Conservation (phyloP, 768 basidiomycete species). For the Gyrodon lividus region DNA sequence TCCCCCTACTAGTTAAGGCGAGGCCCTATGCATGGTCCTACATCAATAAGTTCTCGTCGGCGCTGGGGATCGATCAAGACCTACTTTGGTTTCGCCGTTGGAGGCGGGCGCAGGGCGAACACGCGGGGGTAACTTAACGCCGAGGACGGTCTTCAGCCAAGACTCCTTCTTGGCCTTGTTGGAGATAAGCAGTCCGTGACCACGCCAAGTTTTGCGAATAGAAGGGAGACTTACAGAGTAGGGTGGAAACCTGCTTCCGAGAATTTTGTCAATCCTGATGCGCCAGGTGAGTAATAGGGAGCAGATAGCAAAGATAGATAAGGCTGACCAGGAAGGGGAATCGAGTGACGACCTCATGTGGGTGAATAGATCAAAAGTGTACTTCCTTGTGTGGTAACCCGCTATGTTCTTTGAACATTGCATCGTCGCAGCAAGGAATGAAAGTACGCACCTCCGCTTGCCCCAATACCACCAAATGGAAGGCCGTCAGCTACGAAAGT, state of each 20-base stretch:
- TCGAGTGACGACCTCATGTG: constrained; percentile 60
- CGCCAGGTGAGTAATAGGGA: background rate
- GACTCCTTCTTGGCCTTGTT: constrained; percentile 26
- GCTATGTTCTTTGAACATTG: constrained; percentile 35
- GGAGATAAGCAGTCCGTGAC: background rate
- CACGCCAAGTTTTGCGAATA: background rate
- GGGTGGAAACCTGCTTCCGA: constrained; percentile 31
- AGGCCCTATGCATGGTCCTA: constrained; percentile 5
- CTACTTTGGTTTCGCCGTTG: constrained; percentile 16
- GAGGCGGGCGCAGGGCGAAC: constrained; percentile 4
- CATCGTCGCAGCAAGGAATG: background rate
- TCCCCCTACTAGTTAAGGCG: background rate
- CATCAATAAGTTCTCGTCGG: constrained; percentile 13
- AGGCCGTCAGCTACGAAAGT: constrained; percentile 49
- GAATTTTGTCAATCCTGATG: constrained; percentile 23
- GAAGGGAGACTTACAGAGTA: constrained; percentile 20
- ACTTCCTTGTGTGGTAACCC: constrained; percentile 73
- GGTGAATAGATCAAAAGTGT: constrained; percentile 74
- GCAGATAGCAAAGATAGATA: too few species aligned
- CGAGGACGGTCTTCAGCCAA: constrained; percentile 16
- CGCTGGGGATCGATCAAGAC: background rate
- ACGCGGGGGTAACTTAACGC: constrained; percentile 23
- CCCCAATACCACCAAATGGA: constrained; percentile 74
- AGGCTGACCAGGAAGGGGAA: constrained; percentile 35
- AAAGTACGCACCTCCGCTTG: constrained; percentile 61